Percentiles rank a stretch among this genome's conserved stretches.
phyloP scores from a whole-genome alignment of 75 land plant genomes.

The Sequoiadendron giganteum region DNA sequence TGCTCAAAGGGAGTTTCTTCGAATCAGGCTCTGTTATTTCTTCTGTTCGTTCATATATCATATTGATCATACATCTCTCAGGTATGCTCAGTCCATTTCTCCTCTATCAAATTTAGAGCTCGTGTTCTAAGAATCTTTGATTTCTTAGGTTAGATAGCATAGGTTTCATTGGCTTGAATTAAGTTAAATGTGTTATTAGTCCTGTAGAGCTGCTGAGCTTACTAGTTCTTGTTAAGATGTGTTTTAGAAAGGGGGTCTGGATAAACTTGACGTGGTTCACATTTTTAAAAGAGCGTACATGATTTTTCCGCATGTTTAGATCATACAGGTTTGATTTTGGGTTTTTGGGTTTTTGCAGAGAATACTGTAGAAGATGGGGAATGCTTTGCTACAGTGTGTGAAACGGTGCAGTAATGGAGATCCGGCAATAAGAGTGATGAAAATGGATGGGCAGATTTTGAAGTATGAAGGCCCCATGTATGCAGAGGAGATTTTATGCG shows the following conservation, averaged over 20 bases:
- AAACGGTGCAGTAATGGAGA: conserved; percentile 4
- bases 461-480: background rate
- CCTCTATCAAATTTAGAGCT: background rate
- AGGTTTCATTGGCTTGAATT: too few species aligned
- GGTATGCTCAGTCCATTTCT: background rate
- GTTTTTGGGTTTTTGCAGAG: background rate
- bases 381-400: background rate
- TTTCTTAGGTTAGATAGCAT: too few species aligned
- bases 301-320: too few species aligned
- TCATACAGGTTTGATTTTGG: background rate
- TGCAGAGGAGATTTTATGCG: conserved; percentile 11
- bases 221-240: too few species aligned
- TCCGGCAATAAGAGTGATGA: background rate
- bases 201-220: too few species aligned
- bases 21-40: background rate
- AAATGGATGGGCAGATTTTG: conserved; percentile 2
- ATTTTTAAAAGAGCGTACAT: too few species aligned
- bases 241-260: too few species aligned
- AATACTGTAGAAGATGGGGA: background rate
- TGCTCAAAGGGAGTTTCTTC: background rate
- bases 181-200: too few species aligned
- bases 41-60: background rate
- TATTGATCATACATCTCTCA: background rate
- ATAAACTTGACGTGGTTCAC: too few species aligned
- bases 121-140: too few species aligned